These are phyloP conservation scores for Aspergillus sclerotioniger DNA, from an alignment of 495 filamentous ascomycete species.

Conservation along the genomic window DNA sequence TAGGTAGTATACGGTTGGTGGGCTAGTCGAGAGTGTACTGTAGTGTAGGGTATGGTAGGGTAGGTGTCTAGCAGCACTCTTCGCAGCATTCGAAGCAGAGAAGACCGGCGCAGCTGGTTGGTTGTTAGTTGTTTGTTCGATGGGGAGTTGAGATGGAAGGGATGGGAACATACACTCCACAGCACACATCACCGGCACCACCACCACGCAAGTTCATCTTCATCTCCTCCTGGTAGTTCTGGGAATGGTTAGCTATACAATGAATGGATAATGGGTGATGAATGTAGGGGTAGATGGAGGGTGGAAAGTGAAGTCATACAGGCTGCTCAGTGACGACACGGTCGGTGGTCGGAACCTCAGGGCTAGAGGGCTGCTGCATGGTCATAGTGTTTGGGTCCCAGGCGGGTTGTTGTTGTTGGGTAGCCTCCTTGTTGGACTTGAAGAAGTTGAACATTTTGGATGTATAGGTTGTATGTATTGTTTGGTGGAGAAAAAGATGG, in stretches of 20 bases:
- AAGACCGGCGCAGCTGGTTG: conserved; percentile 38
- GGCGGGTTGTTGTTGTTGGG: conserved; percentile 16
- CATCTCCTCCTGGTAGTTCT: conserved; percentile 38
- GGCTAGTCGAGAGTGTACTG: background rate
- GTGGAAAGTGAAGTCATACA: conserved; percentile 22
- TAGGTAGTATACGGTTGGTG: background rate
- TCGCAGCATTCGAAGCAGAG: conserved; percentile 47
- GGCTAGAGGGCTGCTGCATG: conserved; percentile 40
- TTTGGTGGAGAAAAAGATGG: background rate
- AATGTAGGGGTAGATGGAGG: background rate
- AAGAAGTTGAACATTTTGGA: conserved; percentile 41
- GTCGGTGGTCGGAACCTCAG: conserved; percentile 25
- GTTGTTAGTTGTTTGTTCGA: conserved; percentile 2
- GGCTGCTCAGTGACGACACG: conserved; percentile 36
- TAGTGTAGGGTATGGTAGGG: too few species aligned
- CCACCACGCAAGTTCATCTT: conserved; percentile 44
- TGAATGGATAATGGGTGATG: background rate
- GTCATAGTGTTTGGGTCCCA: conserved; percentile 34
- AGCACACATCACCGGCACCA: conserved; percentile 42
- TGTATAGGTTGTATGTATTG: background rate
- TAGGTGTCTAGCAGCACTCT: conserved; percentile 39
- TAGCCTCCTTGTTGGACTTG: conserved; percentile 36
- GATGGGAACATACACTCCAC: conserved; percentile 40
- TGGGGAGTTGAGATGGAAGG: background rate
- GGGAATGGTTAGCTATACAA: background rate